Evolutionary conservation across 306 rosid genomes (phyloP), one percentile per base, ranked within the genome.

Genomic region (Gynostemma pentaphyllum): DNA sequence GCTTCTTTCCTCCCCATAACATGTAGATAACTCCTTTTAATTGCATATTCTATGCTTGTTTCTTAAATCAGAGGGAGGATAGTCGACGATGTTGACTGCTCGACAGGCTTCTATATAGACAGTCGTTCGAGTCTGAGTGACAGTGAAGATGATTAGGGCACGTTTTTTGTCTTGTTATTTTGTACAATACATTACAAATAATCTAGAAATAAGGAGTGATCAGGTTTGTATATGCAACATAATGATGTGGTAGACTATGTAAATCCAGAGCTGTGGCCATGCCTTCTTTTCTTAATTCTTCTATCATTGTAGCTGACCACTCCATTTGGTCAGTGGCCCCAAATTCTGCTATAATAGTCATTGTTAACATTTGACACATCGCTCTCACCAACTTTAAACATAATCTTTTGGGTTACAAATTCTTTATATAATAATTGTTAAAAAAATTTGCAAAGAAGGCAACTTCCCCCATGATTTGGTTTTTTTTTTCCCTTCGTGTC

Each of bases 1-100:
- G 29, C 53, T 13, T 36, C 74, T 46, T 46, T 67, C 51, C 72
- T n/a, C 51, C 41, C 46, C 49, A 30, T 21, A 7, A 32, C 4
- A 12, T 48, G 24, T 22, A 18, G 41, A 11, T 47, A 36, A 36
- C 64, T 11, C 18, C 19, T 36, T 55, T 55, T 57, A 57, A 29
- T 59, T 12, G 30, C 32, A 56, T 34, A 18, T 60, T 37, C 16
- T 60, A 3, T 39, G 14, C 7, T 1, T 49, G n/a, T 69, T 36
- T 72, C 50, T 64, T 24, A 57, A 62, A 59, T 19, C 79, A 82
- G 96, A 78, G 96, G 78, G 75, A 85, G 96, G 76, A 87, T 87
- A 2, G 80, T 87, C 5, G 89, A 85, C 36, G 97, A 85, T 29
- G 48, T 70, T 50, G 95, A 83, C 66, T 73, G 80, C 70, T 75